Conservation (phyloP, 169 alveolate species). For the Eimeria tenella region DNA sequence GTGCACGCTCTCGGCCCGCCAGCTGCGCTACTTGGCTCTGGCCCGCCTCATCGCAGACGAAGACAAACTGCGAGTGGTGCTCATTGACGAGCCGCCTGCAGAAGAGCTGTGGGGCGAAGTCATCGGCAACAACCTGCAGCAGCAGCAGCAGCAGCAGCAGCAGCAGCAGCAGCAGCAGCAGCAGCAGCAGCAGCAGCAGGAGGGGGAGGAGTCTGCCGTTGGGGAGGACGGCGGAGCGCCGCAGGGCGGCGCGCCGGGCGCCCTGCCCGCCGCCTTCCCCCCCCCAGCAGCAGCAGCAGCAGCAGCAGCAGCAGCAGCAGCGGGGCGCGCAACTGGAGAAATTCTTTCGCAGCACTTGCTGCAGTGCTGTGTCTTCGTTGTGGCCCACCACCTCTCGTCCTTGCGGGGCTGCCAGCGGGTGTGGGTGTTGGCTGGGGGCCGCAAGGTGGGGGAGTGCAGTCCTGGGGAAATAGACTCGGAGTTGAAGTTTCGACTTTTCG, state of each 20-base stretch:
- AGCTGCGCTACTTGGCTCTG: slow-evolving; percentile 81
- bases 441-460: slow-evolving; percentile 61
- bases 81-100: slow-evolving; percentile 85
- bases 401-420: slow-evolving; percentile 62
- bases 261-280: not conserved
- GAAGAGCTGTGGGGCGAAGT: slow-evolving; percentile 76
- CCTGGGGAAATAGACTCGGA: slow-evolving; percentile 61
- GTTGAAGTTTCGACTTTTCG: not conserved
- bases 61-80: slow-evolving; percentile 79
- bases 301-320: not conserved
- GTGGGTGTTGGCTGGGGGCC: slow-evolving; percentile 67
- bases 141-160: not conserved
- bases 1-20: slow-evolving; percentile 69
- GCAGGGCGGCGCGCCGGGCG: not conserved
- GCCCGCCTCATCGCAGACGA: slow-evolving; percentile 80
- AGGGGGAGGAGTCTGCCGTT: not conserved
- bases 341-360: slow-evolving; percentile 22
- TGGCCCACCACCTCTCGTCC: slow-evolving; percentile 69
- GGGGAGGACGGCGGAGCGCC: not conserved
- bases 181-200: too few species aligned
- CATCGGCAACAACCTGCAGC: not conserved
- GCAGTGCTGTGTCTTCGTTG: slow-evolving; percentile 56
- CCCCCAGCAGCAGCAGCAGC: too few species aligned
- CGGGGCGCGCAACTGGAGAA: slow-evolving; percentile 25
- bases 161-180: not conserved